Evolutionary conservation across 345 rosid species (phyloP).

Genomic region (Arabidopsis suecica): DNA sequence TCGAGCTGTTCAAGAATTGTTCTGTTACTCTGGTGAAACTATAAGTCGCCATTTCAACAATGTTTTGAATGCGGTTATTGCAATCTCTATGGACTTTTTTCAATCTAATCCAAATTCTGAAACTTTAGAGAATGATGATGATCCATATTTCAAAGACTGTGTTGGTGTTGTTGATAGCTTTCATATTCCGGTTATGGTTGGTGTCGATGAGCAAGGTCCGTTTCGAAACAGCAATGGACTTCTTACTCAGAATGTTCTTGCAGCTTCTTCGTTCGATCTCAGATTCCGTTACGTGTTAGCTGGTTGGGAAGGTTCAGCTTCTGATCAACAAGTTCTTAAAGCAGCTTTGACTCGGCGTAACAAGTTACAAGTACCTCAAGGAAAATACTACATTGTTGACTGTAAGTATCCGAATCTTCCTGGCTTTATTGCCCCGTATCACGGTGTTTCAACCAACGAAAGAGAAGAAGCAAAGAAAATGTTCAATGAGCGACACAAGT

Average conservation of each 20-base stretch:
- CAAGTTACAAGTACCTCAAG: constrained; percentile 78
- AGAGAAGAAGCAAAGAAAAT: constrained; percentile 62
- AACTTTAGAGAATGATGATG: constrained; percentile 51
- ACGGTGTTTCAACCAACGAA: constrained; percentile 49
- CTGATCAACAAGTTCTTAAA: constrained; percentile 73
- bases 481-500: constrained; percentile 77
- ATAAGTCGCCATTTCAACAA: constrained; percentile 96
- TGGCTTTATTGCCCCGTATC: constrained; percentile 78
- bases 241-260: constrained; percentile 83
- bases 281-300: constrained; percentile 86
- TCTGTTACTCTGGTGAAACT: constrained; percentile 86
- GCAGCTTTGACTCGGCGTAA: constrained; percentile 75
- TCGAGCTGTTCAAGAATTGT: constrained; percentile 83
- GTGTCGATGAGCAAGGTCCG: constrained; percentile 92
- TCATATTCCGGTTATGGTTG: constrained; percentile 87
- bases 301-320: constrained; percentile 98
- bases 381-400: constrained; percentile 84
- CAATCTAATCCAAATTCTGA: constrained; percentile 52
- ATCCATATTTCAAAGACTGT: constrained; percentile 86
- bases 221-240: constrained; percentile 74
- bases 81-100: constrained; percentile 75
- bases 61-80: constrained; percentile 76
- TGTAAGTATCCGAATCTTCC: constrained; percentile 67
- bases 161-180: constrained; percentile 86
- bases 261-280: constrained; percentile 83